Base-by-base conservation (phyloP, 1,284 basidiomycete species). In the Volvariella surrecta region DNA sequence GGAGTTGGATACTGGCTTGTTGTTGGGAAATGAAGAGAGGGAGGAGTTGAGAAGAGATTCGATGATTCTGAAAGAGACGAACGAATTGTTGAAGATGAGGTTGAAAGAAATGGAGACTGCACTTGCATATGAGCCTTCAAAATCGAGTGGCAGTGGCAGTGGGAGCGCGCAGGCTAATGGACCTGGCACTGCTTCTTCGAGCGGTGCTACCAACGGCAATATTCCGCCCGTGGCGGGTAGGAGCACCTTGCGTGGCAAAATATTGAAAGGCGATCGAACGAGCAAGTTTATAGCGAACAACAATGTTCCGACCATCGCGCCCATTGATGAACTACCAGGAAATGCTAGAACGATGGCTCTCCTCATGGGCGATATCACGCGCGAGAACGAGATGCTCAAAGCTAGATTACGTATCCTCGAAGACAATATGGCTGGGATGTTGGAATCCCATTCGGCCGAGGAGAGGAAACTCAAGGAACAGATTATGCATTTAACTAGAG, bases 341-440 rank as follows among this genome's bases (percentile, higher is more conserved):
- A 28, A 28, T 28, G 6, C 24, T 6, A 35, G 34, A 31, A 50
- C 52, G 30, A 34, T 57, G 42, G 50, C 53, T 24, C 45, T 58
- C 13, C 45, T 54, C 24, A 44, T 58, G 40, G 52, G 49, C 2
- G 57, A 54, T 24, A 42, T 62, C 2, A 55, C 55, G 6, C 49
- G 60, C 37, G 63, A 65, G 51, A 66, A 63, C 40, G 58, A 62
- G 37, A 51, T 52, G 18, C 54, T 66, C 28, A 63, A 60, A 48
- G 40, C 47, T 3, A 56, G 58, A 19, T 39, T 64, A 6, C 50
- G 53, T 20, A 35, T 6, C 34, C 18, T 35, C n/a, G 34, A 35
- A 35, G n/a, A 35, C 6, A 35, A 35, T n/a, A 35, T 19, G 18
- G 34, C 7, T n/a, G 8, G 11, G 24, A 6, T 16, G 7, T n/a